Evolutionary conservation across 257 asterid genomes (phyloP).

Genomic region (Solanum chaucha): DNA sequence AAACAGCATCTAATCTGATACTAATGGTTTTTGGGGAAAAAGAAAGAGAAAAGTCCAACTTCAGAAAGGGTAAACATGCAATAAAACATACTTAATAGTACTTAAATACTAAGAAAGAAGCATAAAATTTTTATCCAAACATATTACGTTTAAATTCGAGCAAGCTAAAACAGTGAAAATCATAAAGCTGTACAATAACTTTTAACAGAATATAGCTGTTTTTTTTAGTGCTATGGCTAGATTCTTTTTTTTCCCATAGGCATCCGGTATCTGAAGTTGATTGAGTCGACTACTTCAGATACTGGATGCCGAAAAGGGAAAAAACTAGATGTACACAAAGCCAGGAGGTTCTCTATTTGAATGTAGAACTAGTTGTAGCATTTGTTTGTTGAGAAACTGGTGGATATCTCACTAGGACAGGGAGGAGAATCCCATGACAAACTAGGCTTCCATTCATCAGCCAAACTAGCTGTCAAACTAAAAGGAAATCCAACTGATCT

Average conservation of each 20-base stretch:
- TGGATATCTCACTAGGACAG: conserved; percentile 57
- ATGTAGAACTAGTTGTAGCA: conserved; percentile 22
- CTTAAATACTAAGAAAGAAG: neutral
- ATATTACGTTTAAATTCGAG: neutral
- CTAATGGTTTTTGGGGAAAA: neutral
- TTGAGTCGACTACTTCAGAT: neutral
- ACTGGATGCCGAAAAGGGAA: neutral
- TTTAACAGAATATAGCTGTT: neutral
- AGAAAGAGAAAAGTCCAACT: neutral
- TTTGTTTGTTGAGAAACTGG: conserved; percentile 45
- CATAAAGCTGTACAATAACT: conserved; percentile 17
- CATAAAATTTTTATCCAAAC: neutral
- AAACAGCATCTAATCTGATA: neutral
- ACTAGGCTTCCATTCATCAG: conserved; percentile 47
- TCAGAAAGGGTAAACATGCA: neutral
- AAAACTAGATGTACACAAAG: neutral
- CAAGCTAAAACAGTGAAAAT: neutral
- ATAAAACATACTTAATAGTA: too few species aligned
- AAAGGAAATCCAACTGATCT: conserved; percentile 30
- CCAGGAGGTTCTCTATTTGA: neutral
- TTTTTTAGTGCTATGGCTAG: neutral
- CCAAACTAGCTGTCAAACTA: conserved; percentile 9
- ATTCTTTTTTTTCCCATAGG: neutral
- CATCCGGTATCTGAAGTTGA: neutral
- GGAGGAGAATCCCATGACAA: conserved; percentile 73